Evolutionary conservation across 1,284 basidiomycete genomes (phyloP).

Genomic region (Heterobasidion irregulare): DNA sequence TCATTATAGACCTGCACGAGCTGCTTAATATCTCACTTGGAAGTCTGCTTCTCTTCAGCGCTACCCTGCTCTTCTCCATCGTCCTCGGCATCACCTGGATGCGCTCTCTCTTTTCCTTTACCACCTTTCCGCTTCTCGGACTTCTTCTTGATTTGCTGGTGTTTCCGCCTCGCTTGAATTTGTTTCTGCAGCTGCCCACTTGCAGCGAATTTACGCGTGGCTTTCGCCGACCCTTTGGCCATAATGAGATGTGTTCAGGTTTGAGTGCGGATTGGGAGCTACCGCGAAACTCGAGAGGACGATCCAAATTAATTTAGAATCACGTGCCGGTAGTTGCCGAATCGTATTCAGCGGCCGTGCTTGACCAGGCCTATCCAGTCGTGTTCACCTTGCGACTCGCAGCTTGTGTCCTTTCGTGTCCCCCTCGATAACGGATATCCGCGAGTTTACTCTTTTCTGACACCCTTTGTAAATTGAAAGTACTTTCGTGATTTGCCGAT

Average conservation of each 20-base stretch:
- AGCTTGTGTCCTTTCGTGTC: too few species aligned
- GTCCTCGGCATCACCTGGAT: conserved; percentile 26
- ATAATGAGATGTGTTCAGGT: conserved; percentile 23
- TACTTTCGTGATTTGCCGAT: neutral
- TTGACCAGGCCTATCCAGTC: neutral
- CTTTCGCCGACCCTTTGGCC: conserved; percentile 62
- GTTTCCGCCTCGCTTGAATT: conserved; percentile 72
- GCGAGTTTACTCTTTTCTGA: neutral
- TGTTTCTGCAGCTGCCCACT: conserved; percentile 83
- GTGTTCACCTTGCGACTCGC: too few species aligned
- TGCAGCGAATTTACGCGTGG: conserved; percentile 80
- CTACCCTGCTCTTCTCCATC: conserved; percentile 27
- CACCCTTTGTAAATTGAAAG: neutral
- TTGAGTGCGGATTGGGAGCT: too few species aligned
- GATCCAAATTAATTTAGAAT: neutral
- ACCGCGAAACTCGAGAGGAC: neutral
- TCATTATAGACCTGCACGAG: neutral
- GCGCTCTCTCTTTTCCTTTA: conserved; percentile 19
- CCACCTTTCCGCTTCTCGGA: conserved; percentile 49
- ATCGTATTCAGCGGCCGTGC: neutral
- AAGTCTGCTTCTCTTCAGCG: conserved; percentile 11
- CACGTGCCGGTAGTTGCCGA: neutral
- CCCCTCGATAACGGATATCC: too few species aligned
- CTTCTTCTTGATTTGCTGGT: conserved; percentile 69
- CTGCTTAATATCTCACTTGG: conserved; percentile 14